Conservation (phyloP, 2,329 filamentous ascomycete species). For the Venturia oleaginea region DNA sequence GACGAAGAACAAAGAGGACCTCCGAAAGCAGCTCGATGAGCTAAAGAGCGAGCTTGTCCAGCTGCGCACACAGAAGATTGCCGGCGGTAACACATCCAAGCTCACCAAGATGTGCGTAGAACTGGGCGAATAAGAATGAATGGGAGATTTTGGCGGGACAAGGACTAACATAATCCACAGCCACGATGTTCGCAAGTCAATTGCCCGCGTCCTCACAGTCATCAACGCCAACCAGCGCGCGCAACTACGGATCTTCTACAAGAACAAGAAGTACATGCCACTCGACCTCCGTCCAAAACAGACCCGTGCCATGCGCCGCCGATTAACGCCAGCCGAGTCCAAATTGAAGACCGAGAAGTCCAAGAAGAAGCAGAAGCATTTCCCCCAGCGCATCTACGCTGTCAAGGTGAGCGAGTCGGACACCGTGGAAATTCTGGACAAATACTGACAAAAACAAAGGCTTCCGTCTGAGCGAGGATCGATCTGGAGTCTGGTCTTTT, state of each 20-base stretch:
- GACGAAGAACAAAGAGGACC: conserved; percentile 98
- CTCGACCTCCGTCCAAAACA: conserved; percentile 98
- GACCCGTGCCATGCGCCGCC: conserved; percentile 94
- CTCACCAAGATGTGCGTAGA: conserved; percentile 86
- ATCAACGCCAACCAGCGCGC: conserved; percentile 99
- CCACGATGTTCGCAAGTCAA: conserved; percentile 98
- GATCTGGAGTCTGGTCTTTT: conserved; percentile 6
- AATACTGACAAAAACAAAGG: neutral
- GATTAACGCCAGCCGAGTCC: conserved; percentile 86
- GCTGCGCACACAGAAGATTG: conserved; percentile 97
- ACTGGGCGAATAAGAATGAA: conserved; percentile 19
- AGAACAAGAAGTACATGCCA: conserved; percentile 98
- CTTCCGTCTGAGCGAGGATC: conserved; percentile 1
- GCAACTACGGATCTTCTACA: conserved; percentile 98
- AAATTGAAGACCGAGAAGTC: conserved; percentile 81
- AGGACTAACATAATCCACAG: conserved; percentile 36
- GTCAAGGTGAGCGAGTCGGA: conserved; percentile 66
- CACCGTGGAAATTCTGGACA: neutral
- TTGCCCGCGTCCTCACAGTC: conserved; percentile 96
- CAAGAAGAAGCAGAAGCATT: conserved; percentile 92
- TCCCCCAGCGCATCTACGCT: conserved; percentile 97
- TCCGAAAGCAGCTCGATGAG: conserved; percentile 89
- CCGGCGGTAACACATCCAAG: conserved; percentile 85
- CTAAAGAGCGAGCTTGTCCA: conserved; percentile 94
- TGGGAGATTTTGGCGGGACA: conserved; percentile 10